These are phyloP conservation scores for Trichoderma koningiopsis DNA, from an alignment of 2,329 filamentous ascomycete species.

Conservation along the genomic window DNA sequence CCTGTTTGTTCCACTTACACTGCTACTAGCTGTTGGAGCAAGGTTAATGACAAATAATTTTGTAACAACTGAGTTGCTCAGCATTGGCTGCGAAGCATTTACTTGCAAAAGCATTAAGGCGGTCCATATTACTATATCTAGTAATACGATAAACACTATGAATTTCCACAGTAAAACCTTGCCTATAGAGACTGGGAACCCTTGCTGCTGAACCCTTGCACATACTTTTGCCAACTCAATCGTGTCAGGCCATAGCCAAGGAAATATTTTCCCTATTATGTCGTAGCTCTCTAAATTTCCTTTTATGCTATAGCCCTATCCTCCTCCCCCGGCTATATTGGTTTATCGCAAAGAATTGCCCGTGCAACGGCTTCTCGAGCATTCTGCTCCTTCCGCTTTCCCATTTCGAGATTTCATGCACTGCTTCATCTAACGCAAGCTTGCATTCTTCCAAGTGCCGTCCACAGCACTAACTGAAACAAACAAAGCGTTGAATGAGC, in stretches of 20 bases:
- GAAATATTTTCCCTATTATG: background rate
- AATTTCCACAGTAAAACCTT: background rate
- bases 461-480: slow-evolving; percentile 11
- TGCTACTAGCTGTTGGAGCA: no score
- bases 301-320: background rate
- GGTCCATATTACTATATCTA: no score
- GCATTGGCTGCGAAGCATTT: no score
- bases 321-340: no score
- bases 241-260: background rate
- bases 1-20: no score
- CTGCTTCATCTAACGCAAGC: slow-evolving; percentile 11
- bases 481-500: slow-evolving; percentile 5
- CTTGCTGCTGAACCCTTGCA: background rate
- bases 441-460: background rate
- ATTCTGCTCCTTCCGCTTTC: background rate
- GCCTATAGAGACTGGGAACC: background rate
- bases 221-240: background rate
- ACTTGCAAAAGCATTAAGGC: background rate
- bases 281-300: background rate
- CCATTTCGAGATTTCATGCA: background rate
- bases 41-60: no score
- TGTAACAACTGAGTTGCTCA: no score
- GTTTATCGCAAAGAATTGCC: no score
- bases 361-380: background rate
- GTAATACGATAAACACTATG: no score